Evolutionary conservation across 2,329 filamentous ascomycete species (phyloP), one percentile per base, ranked within the genome.

Genomic region (Chaetomium sp.): DNA sequence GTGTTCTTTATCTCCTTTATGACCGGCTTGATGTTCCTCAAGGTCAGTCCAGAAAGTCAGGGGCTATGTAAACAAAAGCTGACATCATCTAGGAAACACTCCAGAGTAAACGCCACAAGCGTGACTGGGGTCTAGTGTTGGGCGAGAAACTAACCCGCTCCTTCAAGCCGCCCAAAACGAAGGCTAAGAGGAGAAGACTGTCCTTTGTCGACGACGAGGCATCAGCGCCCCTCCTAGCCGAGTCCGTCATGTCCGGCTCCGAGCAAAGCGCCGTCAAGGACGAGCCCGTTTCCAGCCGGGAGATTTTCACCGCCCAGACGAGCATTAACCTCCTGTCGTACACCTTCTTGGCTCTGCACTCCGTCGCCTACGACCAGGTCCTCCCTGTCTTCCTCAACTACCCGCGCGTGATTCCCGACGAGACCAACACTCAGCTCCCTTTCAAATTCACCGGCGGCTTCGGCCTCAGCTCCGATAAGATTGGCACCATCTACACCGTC

Each of bases 361-460:
- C 87, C 0, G 87, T 96, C 47, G 88, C 92, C 0, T 97, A 88
- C 73, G 94, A 98, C 76, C 93, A 96, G 73, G 82, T 94, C 2
- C 85, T 98, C 1, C 91, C 93, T 3, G 92, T 97, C 0, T 96
- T 96, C 75, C 84, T 97, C 72, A 91, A 96, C 77, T 90, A 92
- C 69, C 89, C 90, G 0, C 77, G 77, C 0, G 82, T 87, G 70
- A 73, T 82, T 4, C 76, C 81, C 4, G 77, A 84, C 38, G 77
- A 84, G 55, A 83, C 85, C 64, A 86, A 86, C 71, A 85, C 82
- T 0, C 78, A 81, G 1, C 82, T 92, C 0, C 93, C 93, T 0
- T 89, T 97, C 72, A 90, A 91, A 72, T 97, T 97, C 73, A 83
- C 85, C 1, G 89, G 92, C 45, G 93, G 93, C 0, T 96, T 96